phyloP scores from a whole-genome alignment of 345 rosid species.

The Toxicodendron radicans region DNA sequence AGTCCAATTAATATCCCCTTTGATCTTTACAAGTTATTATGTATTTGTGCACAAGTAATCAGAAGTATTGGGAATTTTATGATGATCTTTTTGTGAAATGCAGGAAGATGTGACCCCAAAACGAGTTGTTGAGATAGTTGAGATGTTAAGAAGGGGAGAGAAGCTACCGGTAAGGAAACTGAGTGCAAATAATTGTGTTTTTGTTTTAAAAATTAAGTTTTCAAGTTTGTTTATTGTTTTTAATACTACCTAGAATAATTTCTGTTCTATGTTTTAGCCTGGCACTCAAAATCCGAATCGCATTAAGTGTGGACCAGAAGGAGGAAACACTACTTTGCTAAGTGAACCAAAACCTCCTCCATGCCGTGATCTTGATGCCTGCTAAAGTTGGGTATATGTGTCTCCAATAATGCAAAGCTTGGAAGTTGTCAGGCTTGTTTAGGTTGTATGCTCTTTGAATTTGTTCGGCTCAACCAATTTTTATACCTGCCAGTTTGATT shows the following conservation, averaged over 20 bases:
- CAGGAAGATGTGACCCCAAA: constrained; percentile 96
- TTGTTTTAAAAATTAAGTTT: neutral
- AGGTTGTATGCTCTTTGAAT: constrained; percentile 20
- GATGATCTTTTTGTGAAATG: constrained; percentile 29
- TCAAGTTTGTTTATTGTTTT: neutral
- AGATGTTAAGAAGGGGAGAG: constrained; percentile 83
- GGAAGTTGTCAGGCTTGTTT: constrained; percentile 26
- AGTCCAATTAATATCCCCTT: constrained; percentile 28
- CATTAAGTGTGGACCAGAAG: constrained; percentile 87
- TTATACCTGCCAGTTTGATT: constrained; percentile 24
- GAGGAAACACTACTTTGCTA: constrained; percentile 82
- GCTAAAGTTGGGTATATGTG: constrained; percentile 43
- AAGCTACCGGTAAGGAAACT: constrained; percentile 72
- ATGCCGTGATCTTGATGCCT: constrained; percentile 89
- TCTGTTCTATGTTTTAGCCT: constrained; percentile 43
- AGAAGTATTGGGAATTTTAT: constrained; percentile 10
- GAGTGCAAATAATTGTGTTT: neutral
- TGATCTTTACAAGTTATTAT: constrained; percentile 10
- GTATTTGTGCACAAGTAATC: neutral
- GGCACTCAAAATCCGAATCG: constrained; percentile 95
- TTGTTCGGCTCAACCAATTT: constrained; percentile 19
- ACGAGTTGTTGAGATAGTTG: constrained; percentile 89
- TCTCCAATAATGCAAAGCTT: constrained; percentile 49
- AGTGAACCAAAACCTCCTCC: constrained; percentile 87
- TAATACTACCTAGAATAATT: neutral